phyloP scores from a whole-genome alignment of 352 stramenopile genomes.

The Phytophthora colocasiae region DNA sequence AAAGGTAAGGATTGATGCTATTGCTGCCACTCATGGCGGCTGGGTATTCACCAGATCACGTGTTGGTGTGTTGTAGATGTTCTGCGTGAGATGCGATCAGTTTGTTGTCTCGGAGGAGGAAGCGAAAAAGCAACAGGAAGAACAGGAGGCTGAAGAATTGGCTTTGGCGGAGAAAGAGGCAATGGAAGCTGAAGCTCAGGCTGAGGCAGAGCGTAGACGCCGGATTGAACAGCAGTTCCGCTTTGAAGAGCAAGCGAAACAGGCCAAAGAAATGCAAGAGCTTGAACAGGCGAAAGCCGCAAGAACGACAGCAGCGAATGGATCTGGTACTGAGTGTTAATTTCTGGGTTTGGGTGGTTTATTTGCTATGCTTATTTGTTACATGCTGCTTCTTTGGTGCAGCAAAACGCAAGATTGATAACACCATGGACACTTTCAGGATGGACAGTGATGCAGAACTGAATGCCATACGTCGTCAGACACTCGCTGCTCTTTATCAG shows the following conservation, averaged over 20 bases:
- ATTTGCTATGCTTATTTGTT: slow-evolving; percentile 1
- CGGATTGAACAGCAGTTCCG: slow-evolving; percentile 73
- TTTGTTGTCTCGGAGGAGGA: slow-evolving; percentile 84
- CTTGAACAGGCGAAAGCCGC: slow-evolving; percentile 34
- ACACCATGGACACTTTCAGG: slow-evolving; percentile 16
- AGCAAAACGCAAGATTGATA: slow-evolving; percentile 64
- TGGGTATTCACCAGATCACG: not conserved
- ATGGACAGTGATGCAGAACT: slow-evolving; percentile 48
- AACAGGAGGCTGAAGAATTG: slow-evolving; percentile 45
- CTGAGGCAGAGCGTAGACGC: slow-evolving; percentile 45
- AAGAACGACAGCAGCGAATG: slow-evolving; percentile 13
- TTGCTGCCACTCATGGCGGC: too few relatives aligned
- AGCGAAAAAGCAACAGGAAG: slow-evolving; percentile 56
- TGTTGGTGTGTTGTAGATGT: slow-evolving; percentile 49
- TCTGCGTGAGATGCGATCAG: slow-evolving; percentile 78
- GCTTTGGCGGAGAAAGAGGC: slow-evolving; percentile 53
- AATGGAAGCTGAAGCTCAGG: slow-evolving; percentile 43
- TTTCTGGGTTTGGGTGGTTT: not conserved
- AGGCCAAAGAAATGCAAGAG: slow-evolving; percentile 55
- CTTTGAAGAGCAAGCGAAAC: slow-evolving; percentile 70
- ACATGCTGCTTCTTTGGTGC: not conserved
- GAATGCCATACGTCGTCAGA: slow-evolving; percentile 57
- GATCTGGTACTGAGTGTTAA: slow-evolving; percentile 36
- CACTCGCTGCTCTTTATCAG: slow-evolving; percentile 73
- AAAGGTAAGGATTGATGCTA: slow-evolving; percentile 33